A percentile compares a stretch with the other conserved stretches of the same genome.
phyloP scores from a whole-genome alignment of 371 early-diverging fungal species.

The Mortierella sp. region DNA sequence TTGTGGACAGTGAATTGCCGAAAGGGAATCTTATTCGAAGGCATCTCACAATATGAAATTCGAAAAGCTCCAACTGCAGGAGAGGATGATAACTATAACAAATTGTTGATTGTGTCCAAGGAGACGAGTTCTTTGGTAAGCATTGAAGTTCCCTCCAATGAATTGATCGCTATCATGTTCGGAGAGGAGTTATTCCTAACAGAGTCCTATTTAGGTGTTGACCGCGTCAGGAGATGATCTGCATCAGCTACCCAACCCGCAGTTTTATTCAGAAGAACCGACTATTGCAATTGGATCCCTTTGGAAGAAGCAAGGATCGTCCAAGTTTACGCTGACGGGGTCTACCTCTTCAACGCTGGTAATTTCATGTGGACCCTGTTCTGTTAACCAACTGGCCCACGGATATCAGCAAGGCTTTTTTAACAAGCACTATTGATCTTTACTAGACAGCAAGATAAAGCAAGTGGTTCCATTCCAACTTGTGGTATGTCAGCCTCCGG shows the following conservation, averaged over 20 bases:
- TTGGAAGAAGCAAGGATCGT: slow-evolving; percentile 73
- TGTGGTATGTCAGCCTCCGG: slow-evolving; percentile 61
- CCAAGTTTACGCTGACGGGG: slow-evolving; percentile 82
- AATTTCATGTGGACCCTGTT: slow-evolving; percentile 1
- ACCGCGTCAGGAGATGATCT: slow-evolving; percentile 84
- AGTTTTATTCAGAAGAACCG: slow-evolving; percentile 80
- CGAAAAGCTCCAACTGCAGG: slow-evolving; percentile 42
- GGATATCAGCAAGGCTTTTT: no score
- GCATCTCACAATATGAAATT: slow-evolving; percentile 57
- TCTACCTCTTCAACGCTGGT: slow-evolving; percentile 74
- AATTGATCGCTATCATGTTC: background rate
- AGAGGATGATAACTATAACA: slow-evolving; percentile 64
- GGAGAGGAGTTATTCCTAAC: background rate
- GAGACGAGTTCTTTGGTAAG: slow-evolving; percentile 72
- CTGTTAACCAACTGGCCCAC: no score
- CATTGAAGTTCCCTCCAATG: background rate
- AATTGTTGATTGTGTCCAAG: slow-evolving; percentile 78
- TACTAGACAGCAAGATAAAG: slow-evolving; percentile 66
- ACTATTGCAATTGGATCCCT: slow-evolving; percentile 81
- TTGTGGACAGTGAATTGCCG: slow-evolving; percentile 77
- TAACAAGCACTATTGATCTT: background rate
- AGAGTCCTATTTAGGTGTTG: slow-evolving; percentile 62
- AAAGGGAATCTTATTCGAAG: slow-evolving; percentile 62
- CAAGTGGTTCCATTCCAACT: slow-evolving; percentile 75
- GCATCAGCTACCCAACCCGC: slow-evolving; percentile 77